Evolutionary conservation across 176 grass and related monocot genomes (phyloP), one percentile per base, ranked within the genome.

Genomic region (Ananas comosus): DNA sequence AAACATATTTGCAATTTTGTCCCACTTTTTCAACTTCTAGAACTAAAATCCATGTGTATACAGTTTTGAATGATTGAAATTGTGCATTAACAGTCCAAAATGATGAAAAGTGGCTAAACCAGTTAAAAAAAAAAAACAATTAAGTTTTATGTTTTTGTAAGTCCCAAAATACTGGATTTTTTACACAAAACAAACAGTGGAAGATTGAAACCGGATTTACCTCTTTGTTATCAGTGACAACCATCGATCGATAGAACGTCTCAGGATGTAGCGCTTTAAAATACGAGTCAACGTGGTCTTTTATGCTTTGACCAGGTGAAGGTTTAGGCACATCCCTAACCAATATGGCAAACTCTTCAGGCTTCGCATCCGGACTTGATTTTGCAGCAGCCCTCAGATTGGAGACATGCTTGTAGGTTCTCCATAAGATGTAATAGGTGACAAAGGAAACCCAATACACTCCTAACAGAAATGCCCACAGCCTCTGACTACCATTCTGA

Each of bases 381-480:
- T 84, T 91, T 70, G 90, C 84, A 33, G 74, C 50, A 9, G 87
- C 94, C 72, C 94, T 82, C 70, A 99, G 57, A 76, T 93, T 66
- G 0, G 85, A 88, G 17, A 99, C 94, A 76, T 86, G 90, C 53
- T 77, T 93, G 86, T 97, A 97, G 64, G 89, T 76, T 76, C 64
- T 92, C 89, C 93, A 97, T 9, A 97, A 80, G n/a, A 97, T 7
- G 8, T 87, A 92, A 72, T 90, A 92, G 14, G 86, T 97, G 6
- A 87, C 80, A 80, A 92, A 85, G 51, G 93, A 92, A 67, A 97
- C 84, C 86, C 86, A 97, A 28, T 97, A 92, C 49, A 90, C 89
- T 19, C 70, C 49, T 10, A 85, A 54, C 14, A 89, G 21, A 79
- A 97, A 92, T 79, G 84, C 93, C 93, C 93, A 97, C 48, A 97